Base-by-base conservation (phyloP, 768 basidiomycete species). In the Pisolithus sp. region DNA sequence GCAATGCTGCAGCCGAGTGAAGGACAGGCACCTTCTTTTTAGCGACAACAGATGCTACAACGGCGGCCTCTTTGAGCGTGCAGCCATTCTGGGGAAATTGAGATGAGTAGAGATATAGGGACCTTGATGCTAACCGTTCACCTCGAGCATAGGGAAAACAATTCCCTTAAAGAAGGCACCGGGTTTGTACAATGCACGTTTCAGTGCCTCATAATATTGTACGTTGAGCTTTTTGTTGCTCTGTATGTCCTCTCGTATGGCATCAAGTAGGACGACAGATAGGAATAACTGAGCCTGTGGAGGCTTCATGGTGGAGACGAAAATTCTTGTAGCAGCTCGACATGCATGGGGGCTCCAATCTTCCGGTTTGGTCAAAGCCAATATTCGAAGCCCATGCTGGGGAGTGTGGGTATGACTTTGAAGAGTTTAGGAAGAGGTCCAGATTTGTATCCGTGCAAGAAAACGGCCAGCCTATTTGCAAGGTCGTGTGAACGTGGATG, bases 121-220 rank as follows among this genome's bases (percentile, higher is more conserved):
- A 49, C 5, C 34, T 17, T 28, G 13, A n/a, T 37, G 40, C 17
- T 45, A 46, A 30, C 48, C 12, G 63, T 85, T 57, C 61, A 93
- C 94, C 64, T 95, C 92, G 54, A 96, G 78, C 67, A 99, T 76
- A 0, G 96, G 96, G 68, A 99, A 97, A 36, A 99, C 77, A 52
- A 99, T 85, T 4, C 95, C 96, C 67, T 99, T 98, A 78, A 98
- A 98, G 68, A 98, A 97, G 1, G 96, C 95, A 4, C 88, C 89
- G 3, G 96, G 96, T 68, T 98, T 99, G 69, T 95, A 98, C 53
- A 98, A 70, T 5, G 91, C 81, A 59, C 91, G 84, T 68, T 92
- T 93, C 58, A 99, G 66, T n/a, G 86, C 84, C 66, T 94, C 89
- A 61, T 93, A 99, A 55, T 93, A 87, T 54, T 99, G 96, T 15